These are phyloP conservation scores for Pleurotus giganteus DNA, from an alignment of 768 basidiomycete genomes.

Conservation along the genomic window DNA sequence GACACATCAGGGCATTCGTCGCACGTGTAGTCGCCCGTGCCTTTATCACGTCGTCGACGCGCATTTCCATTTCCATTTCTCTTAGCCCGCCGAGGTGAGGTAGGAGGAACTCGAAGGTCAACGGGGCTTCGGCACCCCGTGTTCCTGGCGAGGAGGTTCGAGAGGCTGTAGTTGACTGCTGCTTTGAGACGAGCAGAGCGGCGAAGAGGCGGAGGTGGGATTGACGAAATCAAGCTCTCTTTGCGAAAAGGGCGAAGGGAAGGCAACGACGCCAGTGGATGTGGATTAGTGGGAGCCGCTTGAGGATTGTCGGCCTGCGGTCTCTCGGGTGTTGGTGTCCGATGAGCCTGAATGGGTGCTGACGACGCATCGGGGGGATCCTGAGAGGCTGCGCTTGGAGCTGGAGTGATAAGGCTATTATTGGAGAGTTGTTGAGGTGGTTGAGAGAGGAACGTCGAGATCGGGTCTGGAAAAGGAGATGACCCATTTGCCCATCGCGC, in stretches of 20 bases:
- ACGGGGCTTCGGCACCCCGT: not conserved
- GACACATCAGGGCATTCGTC: not conserved
- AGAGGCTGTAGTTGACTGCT: not conserved
- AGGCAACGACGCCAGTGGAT: not conserved
- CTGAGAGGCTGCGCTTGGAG: not conserved
- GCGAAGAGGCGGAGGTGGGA: not conserved
- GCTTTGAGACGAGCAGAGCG: not conserved
- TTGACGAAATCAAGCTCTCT: not conserved
- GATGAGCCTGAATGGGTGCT: not conserved
- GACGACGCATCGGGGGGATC: not conserved
- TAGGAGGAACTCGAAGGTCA: not conserved
- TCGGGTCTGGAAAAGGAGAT: not conserved
- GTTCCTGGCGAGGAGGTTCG: not conserved
- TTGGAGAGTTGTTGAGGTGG: not conserved
- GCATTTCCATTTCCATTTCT: not conserved
- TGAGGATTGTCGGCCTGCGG: not conserved
- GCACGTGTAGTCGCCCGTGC: not conserved
- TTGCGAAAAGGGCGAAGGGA: not conserved
- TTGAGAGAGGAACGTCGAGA: not conserved
- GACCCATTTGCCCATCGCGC: not conserved
- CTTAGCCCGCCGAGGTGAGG: not conserved
- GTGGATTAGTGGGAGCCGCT: not conserved
- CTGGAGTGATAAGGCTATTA: not conserved
- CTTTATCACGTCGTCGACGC: not conserved
- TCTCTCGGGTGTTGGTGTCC: not conserved